Evolutionary conservation across 176 grass and related monocot species (phyloP), one percentile per base, ranked within the genome.

Genomic region (Otatea glauca): DNA sequence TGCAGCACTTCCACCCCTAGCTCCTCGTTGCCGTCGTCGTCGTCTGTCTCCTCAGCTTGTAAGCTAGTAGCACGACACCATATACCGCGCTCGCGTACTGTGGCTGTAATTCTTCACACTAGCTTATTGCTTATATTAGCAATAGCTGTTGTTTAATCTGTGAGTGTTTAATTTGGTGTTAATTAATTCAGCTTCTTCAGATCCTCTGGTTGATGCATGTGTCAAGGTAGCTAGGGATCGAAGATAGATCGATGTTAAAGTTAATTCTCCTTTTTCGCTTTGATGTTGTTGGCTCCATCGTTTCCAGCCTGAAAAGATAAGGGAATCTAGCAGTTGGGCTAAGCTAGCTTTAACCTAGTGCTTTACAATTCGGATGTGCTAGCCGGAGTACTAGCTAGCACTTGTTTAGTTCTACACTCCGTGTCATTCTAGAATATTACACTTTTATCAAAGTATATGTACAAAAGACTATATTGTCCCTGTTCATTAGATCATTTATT

Each of bases 1-100:
- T 84, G 85, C 94, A 90, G 72, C 71, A 85, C 41, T 97, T 97
- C 82, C 84, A 84, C 23, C 88, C 87, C 7, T 92, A 90, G 20
- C 21, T 70, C 18, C 2, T 42, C 42, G 0, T 34, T 24, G 4
- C 27, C 24, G 0, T 29, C 72, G 4, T 74, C 47, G 1, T 25
- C 59, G 0, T 62, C 59, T 6, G 7, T 38, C 68, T 35, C 25
- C 15, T 18, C 48, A 73, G 70, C 24, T 10, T 49, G 32, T 37
- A 3, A 37, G 44, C 70, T 18, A 32, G 24, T 29, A 27, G 5
- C 2, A 47, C n/a, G 24, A 4, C 20, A 24, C 9, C 44, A n/a
- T 48, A 24, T 16, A 50, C 65, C 34, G 65, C 32, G 24, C 7
- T 15, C 32, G 24, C 24, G 25, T 2, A n/a, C n/a, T n/a, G 44